Evolutionary conservation across 352 stramenopile genomes (phyloP).

Genomic region (Globisporangium heterothallicum): DNA sequence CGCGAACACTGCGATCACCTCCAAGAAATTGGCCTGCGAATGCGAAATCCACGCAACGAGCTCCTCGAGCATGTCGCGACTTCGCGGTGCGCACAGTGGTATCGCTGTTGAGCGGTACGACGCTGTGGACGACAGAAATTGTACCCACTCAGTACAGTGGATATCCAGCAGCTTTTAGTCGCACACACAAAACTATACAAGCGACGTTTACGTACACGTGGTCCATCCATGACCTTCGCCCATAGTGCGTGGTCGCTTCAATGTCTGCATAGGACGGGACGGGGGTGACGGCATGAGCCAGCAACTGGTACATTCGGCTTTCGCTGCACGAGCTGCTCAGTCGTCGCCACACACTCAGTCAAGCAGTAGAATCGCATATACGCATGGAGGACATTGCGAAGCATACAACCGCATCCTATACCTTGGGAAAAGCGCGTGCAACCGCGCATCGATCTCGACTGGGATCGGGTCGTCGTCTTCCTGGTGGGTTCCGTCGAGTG

Average conservation of each 20-base stretch:
- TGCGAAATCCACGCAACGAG: slow-evolving; percentile 39
- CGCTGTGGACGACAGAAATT: slow-evolving; percentile 8
- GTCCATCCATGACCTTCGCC: slow-evolving; percentile 32
- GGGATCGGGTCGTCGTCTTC: slow-evolving; percentile 1
- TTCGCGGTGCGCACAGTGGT: neutral
- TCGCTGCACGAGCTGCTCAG: slow-evolving; percentile 33
- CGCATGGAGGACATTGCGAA: neutral
- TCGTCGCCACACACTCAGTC: neutral
- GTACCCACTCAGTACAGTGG: neutral
- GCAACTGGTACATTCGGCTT: slow-evolving; percentile 67
- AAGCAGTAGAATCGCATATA: neutral
- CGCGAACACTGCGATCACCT: slow-evolving; percentile 57
- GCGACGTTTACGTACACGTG: slow-evolving; percentile 30
- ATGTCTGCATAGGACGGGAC: slow-evolving; percentile 65
- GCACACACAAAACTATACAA: neutral
- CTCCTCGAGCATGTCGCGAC: slow-evolving; percentile 8
- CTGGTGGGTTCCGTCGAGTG: slow-evolving; percentile 20
- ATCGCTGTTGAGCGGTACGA: slow-evolving; percentile 24
- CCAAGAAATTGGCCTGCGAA: slow-evolving; percentile 44
- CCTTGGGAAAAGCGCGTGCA: slow-evolving; percentile 46
- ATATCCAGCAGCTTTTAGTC: too few species aligned
- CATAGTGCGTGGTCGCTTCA: slow-evolving; percentile 31
- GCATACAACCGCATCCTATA: slow-evolving; percentile 13
- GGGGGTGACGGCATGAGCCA: slow-evolving; percentile 56
- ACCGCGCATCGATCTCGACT: slow-evolving; percentile 31